Conservation (phyloP, 164 flowering plant species). For the Vitis rupestris region DNA sequence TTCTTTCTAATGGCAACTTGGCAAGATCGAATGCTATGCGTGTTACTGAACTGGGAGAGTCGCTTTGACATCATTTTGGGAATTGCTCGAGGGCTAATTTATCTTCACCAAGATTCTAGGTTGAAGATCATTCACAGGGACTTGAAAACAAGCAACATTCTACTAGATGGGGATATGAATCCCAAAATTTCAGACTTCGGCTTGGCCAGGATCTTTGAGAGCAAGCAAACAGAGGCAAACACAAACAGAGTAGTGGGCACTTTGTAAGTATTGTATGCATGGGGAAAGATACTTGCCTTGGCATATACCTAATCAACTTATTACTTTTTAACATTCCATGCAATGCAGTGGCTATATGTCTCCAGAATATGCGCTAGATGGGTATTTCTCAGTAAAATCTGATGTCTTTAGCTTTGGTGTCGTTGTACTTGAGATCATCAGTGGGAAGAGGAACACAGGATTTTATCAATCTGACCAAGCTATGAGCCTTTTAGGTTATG, state of each 20-base stretch:
- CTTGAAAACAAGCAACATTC: slow-evolving; percentile 29
- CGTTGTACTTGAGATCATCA: slow-evolving; percentile 27
- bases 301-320: neutral
- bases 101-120: slow-evolving; percentile 39
- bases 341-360: slow-evolving; percentile 34
- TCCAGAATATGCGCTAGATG: slow-evolving; percentile 37
- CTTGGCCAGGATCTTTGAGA: slow-evolving; percentile 35
- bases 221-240: slow-evolving; percentile 29
- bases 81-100: slow-evolving; percentile 37
- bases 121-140: slow-evolving; percentile 36
- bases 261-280: slow-evolving; percentile 22
- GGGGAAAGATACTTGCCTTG: too few species aligned
- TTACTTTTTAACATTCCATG: neutral
- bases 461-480: slow-evolving; percentile 24
- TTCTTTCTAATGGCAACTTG: neutral
- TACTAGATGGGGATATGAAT: slow-evolving; percentile 33
- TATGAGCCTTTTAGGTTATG: slow-evolving; percentile 33
- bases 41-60: slow-evolving; percentile 24
- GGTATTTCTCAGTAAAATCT: slow-evolving; percentile 30
- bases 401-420: slow-evolving; percentile 39
- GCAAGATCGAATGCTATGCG: slow-evolving; percentile 19
- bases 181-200: slow-evolving; percentile 42
- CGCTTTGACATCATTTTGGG: slow-evolving; percentile 32
- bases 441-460: slow-evolving; percentile 35
- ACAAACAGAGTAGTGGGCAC: slow-evolving; percentile 37